phyloP scores from a whole-genome alignment of 495 filamentous ascomycete species.

The Aspergillus biplanus region DNA sequence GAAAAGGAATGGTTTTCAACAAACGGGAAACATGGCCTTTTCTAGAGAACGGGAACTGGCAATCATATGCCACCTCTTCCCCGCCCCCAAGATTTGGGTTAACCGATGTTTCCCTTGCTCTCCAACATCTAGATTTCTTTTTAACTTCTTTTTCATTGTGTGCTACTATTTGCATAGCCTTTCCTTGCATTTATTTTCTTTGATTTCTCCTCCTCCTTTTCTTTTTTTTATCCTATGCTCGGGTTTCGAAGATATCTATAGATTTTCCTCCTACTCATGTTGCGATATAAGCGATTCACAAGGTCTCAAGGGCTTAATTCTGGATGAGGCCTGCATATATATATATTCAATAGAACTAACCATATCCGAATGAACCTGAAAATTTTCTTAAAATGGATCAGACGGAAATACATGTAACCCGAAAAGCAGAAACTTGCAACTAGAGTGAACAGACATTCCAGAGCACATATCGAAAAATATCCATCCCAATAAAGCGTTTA shows the following conservation, averaged over 20 bases:
- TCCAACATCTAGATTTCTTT: background rate
- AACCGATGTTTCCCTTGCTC: background rate
- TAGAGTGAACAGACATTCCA: background rate
- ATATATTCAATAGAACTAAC: background rate
- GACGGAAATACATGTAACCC: background rate
- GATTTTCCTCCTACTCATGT: background rate
- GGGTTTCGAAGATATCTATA: background rate
- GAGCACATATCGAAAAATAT: background rate
- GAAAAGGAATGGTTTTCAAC: background rate
- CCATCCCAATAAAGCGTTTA: no score
- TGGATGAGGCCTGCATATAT: background rate
- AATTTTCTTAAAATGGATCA: background rate
- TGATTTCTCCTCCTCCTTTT: background rate
- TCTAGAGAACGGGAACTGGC: background rate
- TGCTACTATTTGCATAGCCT: background rate
- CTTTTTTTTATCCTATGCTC: background rate
- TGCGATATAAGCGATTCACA: background rate
- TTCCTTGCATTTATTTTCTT: background rate
- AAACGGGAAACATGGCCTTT: background rate
- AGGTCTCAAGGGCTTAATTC: background rate
- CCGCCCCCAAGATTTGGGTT: background rate
- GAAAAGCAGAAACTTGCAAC: background rate
- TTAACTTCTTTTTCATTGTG: background rate
- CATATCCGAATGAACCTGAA: background rate
- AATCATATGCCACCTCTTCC: no score